Conservation (phyloP, 345 rosid genomes). For the Eucalyptus decipiens region DNA sequence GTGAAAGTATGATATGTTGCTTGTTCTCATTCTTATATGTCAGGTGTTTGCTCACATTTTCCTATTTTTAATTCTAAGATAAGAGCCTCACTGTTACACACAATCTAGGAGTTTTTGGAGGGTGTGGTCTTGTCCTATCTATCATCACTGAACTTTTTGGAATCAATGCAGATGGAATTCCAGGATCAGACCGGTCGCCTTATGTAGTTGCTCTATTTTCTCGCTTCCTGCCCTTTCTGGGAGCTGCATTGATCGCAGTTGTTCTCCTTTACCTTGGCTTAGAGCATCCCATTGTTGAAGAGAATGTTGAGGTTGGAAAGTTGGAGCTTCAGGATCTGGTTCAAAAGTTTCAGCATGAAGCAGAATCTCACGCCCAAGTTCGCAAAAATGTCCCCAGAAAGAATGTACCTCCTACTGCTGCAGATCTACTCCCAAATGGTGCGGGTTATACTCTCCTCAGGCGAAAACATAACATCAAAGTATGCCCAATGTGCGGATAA, state of each 20-base stretch:
- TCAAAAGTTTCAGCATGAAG: conserved; percentile 41
- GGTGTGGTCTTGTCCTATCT: conserved; percentile 45
- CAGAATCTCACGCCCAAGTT: conserved; percentile 50
- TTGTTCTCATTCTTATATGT: neutral
- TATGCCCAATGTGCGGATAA: neutral
- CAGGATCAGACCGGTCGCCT: conserved; percentile 20
- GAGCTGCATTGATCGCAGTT: conserved; percentile 15
- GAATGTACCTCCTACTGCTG: neutral
- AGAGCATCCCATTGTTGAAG: conserved; percentile 28
- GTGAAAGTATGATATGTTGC: neutral
- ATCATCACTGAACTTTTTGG: conserved; percentile 51
- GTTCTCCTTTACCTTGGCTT: conserved; percentile 46
- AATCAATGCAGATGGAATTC: conserved; percentile 52
- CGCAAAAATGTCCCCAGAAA: conserved; percentile 12
- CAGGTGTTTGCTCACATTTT: neutral
- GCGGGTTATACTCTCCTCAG: conserved; percentile 27
- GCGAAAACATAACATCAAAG: neutral
- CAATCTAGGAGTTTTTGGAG: conserved; percentile 54
- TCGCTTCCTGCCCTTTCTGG: conserved; percentile 15
- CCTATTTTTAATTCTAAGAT: conserved; percentile 5
- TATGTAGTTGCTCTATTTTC: conserved; percentile 36
- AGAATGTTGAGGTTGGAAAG: conserved; percentile 31
- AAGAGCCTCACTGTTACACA: conserved; percentile 53
- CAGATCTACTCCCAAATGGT: conserved; percentile 6
- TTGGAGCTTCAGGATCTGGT: conserved; percentile 48